These are phyloP conservation scores for Geotrichum klebahnii DNA, from an alignment of 1,139 yeast species.

Conservation along the genomic window DNA sequence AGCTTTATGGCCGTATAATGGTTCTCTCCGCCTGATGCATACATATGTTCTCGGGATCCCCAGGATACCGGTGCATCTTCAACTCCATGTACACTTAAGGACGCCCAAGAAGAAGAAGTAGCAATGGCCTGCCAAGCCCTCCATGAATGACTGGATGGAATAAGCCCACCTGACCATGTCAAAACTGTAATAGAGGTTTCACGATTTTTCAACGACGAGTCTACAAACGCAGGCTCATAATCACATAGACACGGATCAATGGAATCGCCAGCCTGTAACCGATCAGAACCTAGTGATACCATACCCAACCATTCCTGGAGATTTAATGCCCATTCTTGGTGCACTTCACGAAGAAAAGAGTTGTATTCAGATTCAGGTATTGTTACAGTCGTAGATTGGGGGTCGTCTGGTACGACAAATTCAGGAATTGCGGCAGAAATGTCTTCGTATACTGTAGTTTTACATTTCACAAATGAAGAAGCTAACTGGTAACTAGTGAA, in stretches of 20 bases:
- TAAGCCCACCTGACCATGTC: conserved; percentile 26
- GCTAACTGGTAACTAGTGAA: conserved; percentile 6
- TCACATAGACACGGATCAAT: conserved; percentile 31
- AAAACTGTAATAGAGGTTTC: conserved; percentile 21
- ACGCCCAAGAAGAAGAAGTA: conserved; percentile 24
- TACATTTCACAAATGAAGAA: conserved; percentile 9
- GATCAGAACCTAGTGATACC: conserved; percentile 28
- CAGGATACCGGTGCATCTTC: conserved; percentile 35
- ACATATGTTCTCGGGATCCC: conserved; percentile 30
- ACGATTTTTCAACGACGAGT: conserved; percentile 21
- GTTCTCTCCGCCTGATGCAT: conserved; percentile 30
- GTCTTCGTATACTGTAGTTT: conserved; percentile 15
- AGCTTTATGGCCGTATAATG: conserved; percentile 28
- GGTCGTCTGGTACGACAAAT: conserved; percentile 21
- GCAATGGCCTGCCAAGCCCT: conserved; percentile 20
- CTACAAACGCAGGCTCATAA: conserved; percentile 25
- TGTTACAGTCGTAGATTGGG: not conserved
- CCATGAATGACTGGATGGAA: conserved; percentile 22
- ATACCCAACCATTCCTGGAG: conserved; percentile 37
- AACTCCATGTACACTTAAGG: conserved; percentile 32
- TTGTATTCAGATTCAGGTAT: not conserved
- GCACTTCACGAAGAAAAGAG: conserved; percentile 22
- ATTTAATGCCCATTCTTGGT: conserved; percentile 35
- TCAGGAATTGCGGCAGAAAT: conserved; percentile 21
- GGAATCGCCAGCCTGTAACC: conserved; percentile 21